Percentiles rank a stretch among this genome's conserved stretches.
Evolutionary conservation across 164 flowering plant genomes (phyloP).

Genomic region (Stephania japonica): DNA sequence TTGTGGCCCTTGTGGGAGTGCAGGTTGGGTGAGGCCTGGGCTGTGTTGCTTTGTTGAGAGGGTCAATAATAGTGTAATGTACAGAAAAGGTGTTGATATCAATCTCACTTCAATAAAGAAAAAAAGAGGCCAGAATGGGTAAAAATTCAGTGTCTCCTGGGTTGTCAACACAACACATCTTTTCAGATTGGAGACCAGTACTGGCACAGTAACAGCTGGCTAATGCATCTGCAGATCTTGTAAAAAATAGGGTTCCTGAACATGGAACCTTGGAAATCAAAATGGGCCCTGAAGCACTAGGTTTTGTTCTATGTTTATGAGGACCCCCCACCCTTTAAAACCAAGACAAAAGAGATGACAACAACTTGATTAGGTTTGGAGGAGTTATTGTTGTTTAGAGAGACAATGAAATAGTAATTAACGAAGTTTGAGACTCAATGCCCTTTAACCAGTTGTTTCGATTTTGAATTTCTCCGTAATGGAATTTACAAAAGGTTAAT

Average conservation of each 20-base stretch:
- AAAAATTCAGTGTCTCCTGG: background rate
- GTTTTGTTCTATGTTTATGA: too few species aligned
- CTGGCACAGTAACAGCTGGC: background rate
- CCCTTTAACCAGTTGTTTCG: too few species aligned
- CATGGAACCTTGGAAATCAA: constrained; percentile 2
- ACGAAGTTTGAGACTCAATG: background rate
- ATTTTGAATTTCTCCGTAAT: too few species aligned
- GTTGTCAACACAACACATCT: background rate
- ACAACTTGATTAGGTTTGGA: background rate
- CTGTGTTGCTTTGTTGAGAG: background rate
- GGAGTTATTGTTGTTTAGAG: background rate
- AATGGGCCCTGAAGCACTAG: background rate
- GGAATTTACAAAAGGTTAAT: too few species aligned
- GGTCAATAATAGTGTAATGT: background rate
- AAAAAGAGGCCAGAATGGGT: background rate
- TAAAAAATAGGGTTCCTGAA: background rate
- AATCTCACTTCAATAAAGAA: background rate
- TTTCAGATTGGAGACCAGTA: background rate
- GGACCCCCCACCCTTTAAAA: background rate
- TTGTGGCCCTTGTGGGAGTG: background rate
- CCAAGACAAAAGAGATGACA: background rate
- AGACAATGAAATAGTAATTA: background rate
- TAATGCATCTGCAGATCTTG: background rate
- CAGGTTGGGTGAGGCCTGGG: background rate
- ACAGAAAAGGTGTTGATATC: background rate